Base-by-base conservation (phyloP, 2,329 filamentous ascomycete genomes). In the Epichloe sp. region DNA sequence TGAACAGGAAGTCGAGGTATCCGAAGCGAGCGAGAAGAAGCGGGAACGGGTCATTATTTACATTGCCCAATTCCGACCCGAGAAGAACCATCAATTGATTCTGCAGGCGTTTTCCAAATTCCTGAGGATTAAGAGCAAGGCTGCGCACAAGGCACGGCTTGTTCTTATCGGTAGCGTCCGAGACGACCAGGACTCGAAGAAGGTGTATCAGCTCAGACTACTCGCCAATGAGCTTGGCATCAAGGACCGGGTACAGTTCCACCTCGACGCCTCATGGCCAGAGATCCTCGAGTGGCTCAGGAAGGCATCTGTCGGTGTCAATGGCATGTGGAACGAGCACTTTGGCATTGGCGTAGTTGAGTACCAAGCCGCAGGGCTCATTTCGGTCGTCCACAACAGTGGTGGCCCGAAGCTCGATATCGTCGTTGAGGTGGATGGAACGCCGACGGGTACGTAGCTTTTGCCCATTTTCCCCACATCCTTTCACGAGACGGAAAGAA, bases 271-370 rank as follows among this genome's bases (percentile, higher is more conserved):
- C 0, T 82, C 86, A 26, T 98, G 91, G 89, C 81, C 86, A 3
- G 80, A 88, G 58, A 87, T 98, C 49, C 74, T 96, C 10, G 77
- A 85, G 35, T 89, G 87, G 79, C 73, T 97, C 54, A 73, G 80
- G 49, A 81, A 74, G 55, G 83, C 86, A 4, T 91, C 82, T 17
- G 79, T 98, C 2, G 93, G 93, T 47, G 89, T 95, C 34, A 98
- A 98, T 60, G 88, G 86, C 62, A 98, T 98, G 93, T 98, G 93
- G 91, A 97, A 96, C 65, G 93, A 98, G 71, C 93, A 98, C 67
- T 98, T 98, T 65, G 93, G 93, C 21, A 98, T 98, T 53, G 93
- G 93, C 1, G 90, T 97, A 15, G 93, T 98, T 41, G 93, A 98
- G 72, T 98, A 97, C 64, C 90, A 97, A 65, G 93, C 93, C 4